phyloP scores from a whole-genome alignment of 2,329 filamentous ascomycete genomes.

The Colletotrichum sp. region DNA sequence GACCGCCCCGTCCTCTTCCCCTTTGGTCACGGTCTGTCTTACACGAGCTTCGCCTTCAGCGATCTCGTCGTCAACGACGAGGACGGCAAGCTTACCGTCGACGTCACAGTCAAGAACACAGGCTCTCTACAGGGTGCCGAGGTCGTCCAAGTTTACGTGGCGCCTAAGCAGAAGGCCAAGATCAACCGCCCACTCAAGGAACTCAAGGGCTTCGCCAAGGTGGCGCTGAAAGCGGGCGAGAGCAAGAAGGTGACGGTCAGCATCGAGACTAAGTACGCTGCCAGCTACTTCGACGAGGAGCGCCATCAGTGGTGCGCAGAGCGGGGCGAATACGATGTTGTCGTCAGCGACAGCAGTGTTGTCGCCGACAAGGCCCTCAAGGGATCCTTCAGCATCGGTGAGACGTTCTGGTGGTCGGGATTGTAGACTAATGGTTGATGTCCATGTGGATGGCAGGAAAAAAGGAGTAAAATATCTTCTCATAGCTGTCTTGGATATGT shows the following conservation, averaged over 20 bases:
- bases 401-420: slow-evolving; percentile 72
- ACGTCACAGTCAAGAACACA: slow-evolving; percentile 58
- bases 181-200: slow-evolving; percentile 58
- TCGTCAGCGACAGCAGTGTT: slow-evolving; percentile 63
- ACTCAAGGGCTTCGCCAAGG: slow-evolving; percentile 64
- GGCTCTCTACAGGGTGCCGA: slow-evolving; percentile 51
- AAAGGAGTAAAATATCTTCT: background rate
- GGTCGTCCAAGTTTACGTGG: slow-evolving; percentile 54
- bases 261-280: slow-evolving; percentile 66
- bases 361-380: slow-evolving; percentile 52
- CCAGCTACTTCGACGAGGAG: slow-evolving; percentile 74
- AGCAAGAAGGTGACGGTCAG: slow-evolving; percentile 60
- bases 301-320: slow-evolving; percentile 69
- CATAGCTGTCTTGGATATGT: background rate
- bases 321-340: slow-evolving; percentile 67
- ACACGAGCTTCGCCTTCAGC: slow-evolving; percentile 65
- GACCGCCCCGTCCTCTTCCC: slow-evolving; percentile 65
- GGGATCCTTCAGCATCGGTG: slow-evolving; percentile 59
- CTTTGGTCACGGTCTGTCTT: slow-evolving; percentile 75
- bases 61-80: slow-evolving; percentile 42
- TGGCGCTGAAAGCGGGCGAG: slow-evolving; percentile 63
- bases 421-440: slow-evolving; percentile 40
- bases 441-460: background rate
- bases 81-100: slow-evolving; percentile 49
- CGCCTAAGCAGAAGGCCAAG: slow-evolving; percentile 50